A percentile compares a stretch with the other conserved stretches of the same genome.
These are phyloP conservation scores for Aspergillus brasiliensis DNA, from an alignment of 2,329 filamentous ascomycete species.

Conservation along the genomic window DNA sequence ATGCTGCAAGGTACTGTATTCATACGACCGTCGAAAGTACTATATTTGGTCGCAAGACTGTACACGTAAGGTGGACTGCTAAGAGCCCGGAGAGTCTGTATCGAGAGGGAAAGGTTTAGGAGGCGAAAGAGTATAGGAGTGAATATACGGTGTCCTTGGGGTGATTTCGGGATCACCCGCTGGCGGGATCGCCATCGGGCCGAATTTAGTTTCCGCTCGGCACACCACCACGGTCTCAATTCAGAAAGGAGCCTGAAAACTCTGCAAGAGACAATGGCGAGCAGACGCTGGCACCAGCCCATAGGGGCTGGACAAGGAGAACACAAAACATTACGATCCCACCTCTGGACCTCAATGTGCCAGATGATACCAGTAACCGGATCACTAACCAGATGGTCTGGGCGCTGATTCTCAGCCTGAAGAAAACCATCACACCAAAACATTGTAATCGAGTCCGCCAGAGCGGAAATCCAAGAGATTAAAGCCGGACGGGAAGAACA, in stretches of 20 bases:
- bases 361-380: not conserved
- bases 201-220: constrained; percentile 14
- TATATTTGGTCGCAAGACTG: no score
- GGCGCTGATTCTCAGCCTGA: no score
- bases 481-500: not conserved
- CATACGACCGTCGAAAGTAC: no score
- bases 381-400: not conserved
- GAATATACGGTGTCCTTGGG: constrained; percentile 11
- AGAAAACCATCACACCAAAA: not conserved
- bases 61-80: no score
- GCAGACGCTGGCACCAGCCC: no score
- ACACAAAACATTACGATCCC: no score
- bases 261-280: not conserved
- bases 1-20: no score
- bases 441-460: not conserved
- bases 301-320: no score
- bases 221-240: constrained; percentile 7
- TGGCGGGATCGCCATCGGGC: constrained; percentile 11
- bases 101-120: no score
- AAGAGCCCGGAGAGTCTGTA: no score
- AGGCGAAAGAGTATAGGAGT: no score
- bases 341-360: not conserved
- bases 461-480: not conserved
- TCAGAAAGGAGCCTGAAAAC: no score
- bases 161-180: constrained; percentile 11